Evolutionary conservation across 2,329 filamentous ascomycete species (phyloP), one percentile per base, ranked within the genome.

Genomic region (Fusarium sp.): DNA sequence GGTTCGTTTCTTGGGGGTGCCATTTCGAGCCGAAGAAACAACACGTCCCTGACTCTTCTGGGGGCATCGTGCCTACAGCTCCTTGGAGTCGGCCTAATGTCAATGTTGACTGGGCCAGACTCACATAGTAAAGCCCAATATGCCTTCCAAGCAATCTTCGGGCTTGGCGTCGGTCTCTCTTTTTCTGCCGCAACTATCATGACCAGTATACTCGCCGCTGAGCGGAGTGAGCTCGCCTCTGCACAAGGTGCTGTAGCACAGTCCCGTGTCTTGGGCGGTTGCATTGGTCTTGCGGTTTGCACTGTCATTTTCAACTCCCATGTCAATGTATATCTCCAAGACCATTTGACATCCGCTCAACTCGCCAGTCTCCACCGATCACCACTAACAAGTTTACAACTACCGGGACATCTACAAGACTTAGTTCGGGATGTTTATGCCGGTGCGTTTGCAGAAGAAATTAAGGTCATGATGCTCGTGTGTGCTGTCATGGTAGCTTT

Each of bases 181-280:
- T 88, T 90, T 70, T 88, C 87, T 1, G 85, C 87, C 6, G 86
- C 86, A 13, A 90, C 89, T 1, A 89, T 91, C 65, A 86, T 90
- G 75, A 88, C 88, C 6, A 87, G 87, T 51, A 83, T 90, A 20
- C 84, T 90, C 53, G 81, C 83, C 8, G 84, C 87, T 1, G 81
- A 84, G 24, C 79, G 81, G 13, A 83, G 82, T 64, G 86, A 89
- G 61, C 82, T 89, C 56, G 89, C 90, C 2, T 87, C 89, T 5
- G 89, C 88, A 0, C 89, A 91, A 73, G 90, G 89, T 0, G 86
- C 89, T 9, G 84, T 91, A 15, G 88, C 90, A 3, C 90, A 92
- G 79, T 85, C 87, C 4, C 85, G 90, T 20, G 87, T 91, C 1
- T 81, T 91, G 5, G 90, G 90, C 3, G 90, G 90, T 6, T 87